These are phyloP conservation scores for Fusarium setosum DNA, from an alignment of 2,329 filamentous ascomycete genomes.

Conservation along the genomic window DNA sequence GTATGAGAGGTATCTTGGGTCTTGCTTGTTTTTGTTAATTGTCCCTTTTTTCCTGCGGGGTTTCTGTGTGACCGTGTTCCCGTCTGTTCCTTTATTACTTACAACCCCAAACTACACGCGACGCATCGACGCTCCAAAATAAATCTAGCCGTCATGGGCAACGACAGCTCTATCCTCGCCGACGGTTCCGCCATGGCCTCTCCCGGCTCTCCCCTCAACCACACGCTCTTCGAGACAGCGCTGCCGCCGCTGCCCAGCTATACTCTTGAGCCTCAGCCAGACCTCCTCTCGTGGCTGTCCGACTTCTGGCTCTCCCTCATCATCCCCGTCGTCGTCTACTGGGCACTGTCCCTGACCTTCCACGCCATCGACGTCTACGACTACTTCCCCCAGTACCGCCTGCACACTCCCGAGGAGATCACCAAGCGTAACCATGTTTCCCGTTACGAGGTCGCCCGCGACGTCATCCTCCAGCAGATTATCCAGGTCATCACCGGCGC, in stretches of 20 bases:
- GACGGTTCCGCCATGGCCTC: slow-evolving; percentile 53
- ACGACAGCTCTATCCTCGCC: slow-evolving; percentile 47
- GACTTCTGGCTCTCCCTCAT: slow-evolving; percentile 84
- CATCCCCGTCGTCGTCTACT: slow-evolving; percentile 86
- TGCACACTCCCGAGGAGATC: slow-evolving; percentile 95
- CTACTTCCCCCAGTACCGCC: slow-evolving; percentile 87
- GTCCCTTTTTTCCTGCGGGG: slow-evolving; percentile 9
- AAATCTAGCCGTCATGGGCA: slow-evolving; percentile 51
- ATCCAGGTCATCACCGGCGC: slow-evolving; percentile 83
- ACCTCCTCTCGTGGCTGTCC: slow-evolving; percentile 80
- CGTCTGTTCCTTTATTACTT: slow-evolving; percentile 13
- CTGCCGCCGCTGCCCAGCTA: slow-evolving; percentile 91
- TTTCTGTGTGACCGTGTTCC: slow-evolving; percentile 8
- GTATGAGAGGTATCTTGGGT: slow-evolving; percentile 5
- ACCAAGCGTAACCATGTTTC: slow-evolving; percentile 87
- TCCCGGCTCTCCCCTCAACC: slow-evolving; percentile 52
- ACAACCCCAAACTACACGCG: slow-evolving; percentile 12
- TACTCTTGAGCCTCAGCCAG: slow-evolving; percentile 74
- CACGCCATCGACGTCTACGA: slow-evolving; percentile 89
- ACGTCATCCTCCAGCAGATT: slow-evolving; percentile 91
- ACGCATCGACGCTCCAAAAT: slow-evolving; percentile 22
- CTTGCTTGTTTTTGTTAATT: slow-evolving; percentile 17
- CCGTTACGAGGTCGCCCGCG: slow-evolving; percentile 85
- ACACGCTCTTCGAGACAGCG: slow-evolving; percentile 63
- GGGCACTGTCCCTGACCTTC: slow-evolving; percentile 86